Evolutionary conservation across 208 protist genomes (phyloP), one percentile per base, ranked within the genome.

Genomic region (Trypanosoma cruzi): DNA sequence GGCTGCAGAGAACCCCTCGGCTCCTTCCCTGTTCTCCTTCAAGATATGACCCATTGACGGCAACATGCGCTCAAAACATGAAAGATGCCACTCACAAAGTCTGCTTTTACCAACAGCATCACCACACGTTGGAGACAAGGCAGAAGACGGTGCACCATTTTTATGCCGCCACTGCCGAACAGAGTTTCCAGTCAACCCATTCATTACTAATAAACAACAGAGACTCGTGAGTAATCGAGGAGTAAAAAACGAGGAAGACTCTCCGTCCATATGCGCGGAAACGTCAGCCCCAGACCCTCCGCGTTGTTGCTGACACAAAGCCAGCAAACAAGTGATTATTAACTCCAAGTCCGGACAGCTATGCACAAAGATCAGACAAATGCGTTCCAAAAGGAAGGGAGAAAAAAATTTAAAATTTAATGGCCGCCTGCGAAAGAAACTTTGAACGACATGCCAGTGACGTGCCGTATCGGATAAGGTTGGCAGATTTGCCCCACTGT

Each of bases 351-450:
- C 77, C 11, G 73, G 68, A 20, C 67, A 68, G 22, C 48, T 82
- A 55, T 79, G 68, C 46, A 75, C 42, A 44, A 82, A 64, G 20
- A 75, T 60, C 36, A 82, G 50, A 52, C 36, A 68, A 34, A 79
- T 55, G 6, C 67, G 71, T 24, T 82, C 77, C 28, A 75, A 56
- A 31, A 75, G 36, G 20, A 22, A 53, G 20, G 62, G 71, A 40
- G 71, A 29, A 36, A 77, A 61, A 22, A 59, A 5, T 14, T n/a
- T 26, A 20, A 36, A 42, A 29, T 2, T 29, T 22, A 46, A 56
- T 0, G 4, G 18, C 7, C 13, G 1, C 14, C 0, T 28, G n/a
- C 56, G 53, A 67, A 77, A 49, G 10, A 4, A 65, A 24, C 56
- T 18, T 50, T 61, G 64, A 3, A 71, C 56, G 7, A 52, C 34